A percentile compares a stretch with the other conserved stretches of the same genome.
Evolutionary conservation across 768 basidiomycete species (phyloP).

Genomic region (Candolleomyces efflorescens): DNA sequence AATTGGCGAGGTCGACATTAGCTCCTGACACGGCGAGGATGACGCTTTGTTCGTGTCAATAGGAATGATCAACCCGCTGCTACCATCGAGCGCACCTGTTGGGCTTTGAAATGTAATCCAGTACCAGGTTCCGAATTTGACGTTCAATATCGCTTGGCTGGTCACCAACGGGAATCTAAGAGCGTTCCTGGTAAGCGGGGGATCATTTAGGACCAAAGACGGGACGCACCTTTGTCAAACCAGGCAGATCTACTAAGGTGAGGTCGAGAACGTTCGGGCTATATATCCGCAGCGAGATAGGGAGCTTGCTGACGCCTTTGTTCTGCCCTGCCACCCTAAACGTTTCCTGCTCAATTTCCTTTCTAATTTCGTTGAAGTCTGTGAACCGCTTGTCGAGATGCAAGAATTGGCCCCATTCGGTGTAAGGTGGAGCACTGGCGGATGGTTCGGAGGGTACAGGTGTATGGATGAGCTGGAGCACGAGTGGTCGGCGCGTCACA

Average conservation of each 20-base stretch:
- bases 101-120: slow-evolving; percentile 94
- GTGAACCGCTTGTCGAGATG: slow-evolving; percentile 96
- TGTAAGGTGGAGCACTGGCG: slow-evolving; percentile 42
- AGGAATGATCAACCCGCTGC: background rate
- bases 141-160: slow-evolving; percentile 98
- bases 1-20: slow-evolving; percentile 98
- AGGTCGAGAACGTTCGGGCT: slow-evolving; percentile 94
- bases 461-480: slow-evolving; percentile 94
- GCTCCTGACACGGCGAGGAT: slow-evolving; percentile 96
- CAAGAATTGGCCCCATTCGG: slow-evolving; percentile 96
- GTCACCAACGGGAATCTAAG: slow-evolving; percentile 89
- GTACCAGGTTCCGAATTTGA: slow-evolving; percentile 91
- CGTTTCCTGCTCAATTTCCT: slow-evolving; percentile 98
- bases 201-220: background rate
- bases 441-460: slow-evolving; percentile 54
- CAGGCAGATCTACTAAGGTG: slow-evolving; percentile 94
- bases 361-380: slow-evolving; percentile 92
- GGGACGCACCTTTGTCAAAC: slow-evolving; percentile 81
- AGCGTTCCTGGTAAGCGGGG: background rate
- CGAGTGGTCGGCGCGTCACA: slow-evolving; percentile 91
- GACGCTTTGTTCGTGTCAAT: slow-evolving; percentile 48
- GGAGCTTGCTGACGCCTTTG: slow-evolving; percentile 95
- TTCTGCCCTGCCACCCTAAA: slow-evolving; percentile 97
- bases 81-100: slow-evolving; percentile 64
- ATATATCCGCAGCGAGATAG: slow-evolving; percentile 93